Base-by-base conservation (phyloP, 2,329 filamentous ascomycete genomes). In the Hypoxylon rubiginosum region DNA sequence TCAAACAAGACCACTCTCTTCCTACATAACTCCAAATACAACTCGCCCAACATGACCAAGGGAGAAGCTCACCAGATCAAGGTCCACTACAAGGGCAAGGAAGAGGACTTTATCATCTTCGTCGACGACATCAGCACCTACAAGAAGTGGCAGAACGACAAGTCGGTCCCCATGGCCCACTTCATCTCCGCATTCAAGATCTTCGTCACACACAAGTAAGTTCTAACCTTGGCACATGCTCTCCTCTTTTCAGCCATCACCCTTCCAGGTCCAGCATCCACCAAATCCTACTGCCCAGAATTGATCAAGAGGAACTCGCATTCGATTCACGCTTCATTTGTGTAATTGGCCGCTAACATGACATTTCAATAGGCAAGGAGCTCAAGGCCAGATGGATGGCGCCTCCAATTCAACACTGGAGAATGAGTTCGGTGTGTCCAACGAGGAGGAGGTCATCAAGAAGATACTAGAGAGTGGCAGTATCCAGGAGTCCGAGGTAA, bases 181-280 rank as follows among this genome's bases (percentile, higher is more conserved):
- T 94, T 99, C 61, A 87, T 98, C 60, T 93, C 90, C 63, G 86
- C 91, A 7, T 98, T 93, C 86, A 92, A 97, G 86, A 85, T 99
- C 76, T 97, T 97, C 76, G 84, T 91, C 46, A 97, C 94, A 36
- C 92, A 97, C 84, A 92, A 91, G 94, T 97, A 86, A 83, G 92
- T 84, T 70, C 64, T 57, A 15, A 36, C 17, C 13, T 24, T 1
- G 45, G 60, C 62, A 58, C 54, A 17, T 64, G 24, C n/a, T 60
- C 58, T 46, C 45, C 19, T 58, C 34, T 26, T 52, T 28, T 52
- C 46, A 32, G 15, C 32, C 48, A 13, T 43, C 26, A 36, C 19
- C 21, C 30, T n/a, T 17, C 36, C n/a, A n/a, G 50, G 11, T 19
- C 39, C 26, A 58, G 13, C 17, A 48, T 9, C 13, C n/a, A 4